Evolutionary conservation across 1,139 yeast genomes (phyloP).

Genomic region (Hansenula lynferdii): DNA sequence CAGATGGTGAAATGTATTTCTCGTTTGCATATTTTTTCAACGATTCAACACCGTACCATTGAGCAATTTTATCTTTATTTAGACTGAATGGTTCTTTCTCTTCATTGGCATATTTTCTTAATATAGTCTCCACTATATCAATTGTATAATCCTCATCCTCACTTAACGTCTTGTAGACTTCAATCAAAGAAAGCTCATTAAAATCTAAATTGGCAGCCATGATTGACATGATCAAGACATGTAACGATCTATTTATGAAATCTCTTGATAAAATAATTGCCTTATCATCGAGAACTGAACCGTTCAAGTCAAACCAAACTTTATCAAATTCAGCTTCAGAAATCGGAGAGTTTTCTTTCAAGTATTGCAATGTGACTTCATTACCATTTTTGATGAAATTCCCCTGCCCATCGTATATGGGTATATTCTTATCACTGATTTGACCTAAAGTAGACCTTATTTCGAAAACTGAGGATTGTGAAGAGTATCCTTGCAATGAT

Average conservation of each 20-base stretch:
- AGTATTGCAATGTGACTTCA: conserved; percentile 30
- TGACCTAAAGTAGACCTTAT: conserved; percentile 36
- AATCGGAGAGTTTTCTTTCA: conserved; percentile 47
- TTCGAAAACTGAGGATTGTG: conserved; percentile 48
- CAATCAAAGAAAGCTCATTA: conserved; percentile 25
- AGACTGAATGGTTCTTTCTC: conserved; percentile 27
- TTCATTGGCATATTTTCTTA: conserved; percentile 39
- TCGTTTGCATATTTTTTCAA: conserved; percentile 33
- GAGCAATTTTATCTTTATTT: conserved; percentile 37
- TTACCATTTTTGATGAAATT: conserved; percentile 7
- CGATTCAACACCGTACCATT: conserved; percentile 58
- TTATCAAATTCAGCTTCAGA: conserved; percentile 49
- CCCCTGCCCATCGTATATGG: conserved; percentile 41
- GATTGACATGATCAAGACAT: conserved; percentile 44
- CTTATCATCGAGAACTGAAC: conserved; percentile 42
- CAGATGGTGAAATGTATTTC: conserved; percentile 33
- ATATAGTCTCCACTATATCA: conserved; percentile 40
- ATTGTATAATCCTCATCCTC: conserved; percentile 24
- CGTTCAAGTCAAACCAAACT: conserved; percentile 53
- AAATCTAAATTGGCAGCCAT: conserved; percentile 38
- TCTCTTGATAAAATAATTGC: conserved; percentile 34
- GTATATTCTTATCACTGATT: conserved; percentile 40
- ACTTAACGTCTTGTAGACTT: conserved; percentile 22
- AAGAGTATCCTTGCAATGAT: conserved; percentile 37
- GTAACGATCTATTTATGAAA: conserved; percentile 32